phyloP scores from a whole-genome alignment of 164 flowering plant genomes.

The Tinospora cordifolia region DNA sequence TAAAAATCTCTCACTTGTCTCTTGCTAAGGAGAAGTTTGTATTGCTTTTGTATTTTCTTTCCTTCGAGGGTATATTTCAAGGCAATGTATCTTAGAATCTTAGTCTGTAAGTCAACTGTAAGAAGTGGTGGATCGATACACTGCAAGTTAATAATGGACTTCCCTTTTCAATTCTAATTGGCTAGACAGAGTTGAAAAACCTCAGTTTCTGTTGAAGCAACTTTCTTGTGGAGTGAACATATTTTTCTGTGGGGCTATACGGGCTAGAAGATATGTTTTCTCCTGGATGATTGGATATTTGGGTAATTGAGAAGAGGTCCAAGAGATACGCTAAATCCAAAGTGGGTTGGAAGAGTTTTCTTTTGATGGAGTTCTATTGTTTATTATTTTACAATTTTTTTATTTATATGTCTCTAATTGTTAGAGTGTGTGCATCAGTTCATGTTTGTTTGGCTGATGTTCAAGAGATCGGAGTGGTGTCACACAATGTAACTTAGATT shows the following conservation, averaged over 20 bases:
- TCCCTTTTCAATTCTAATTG: background rate
- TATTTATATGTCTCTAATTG: too few species aligned
- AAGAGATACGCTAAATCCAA: too few species aligned
- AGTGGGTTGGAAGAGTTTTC: too few species aligned
- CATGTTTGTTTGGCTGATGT: background rate
- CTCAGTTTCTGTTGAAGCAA: slow-evolving; percentile 2
- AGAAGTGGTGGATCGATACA: background rate
- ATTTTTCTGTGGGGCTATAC: background rate
- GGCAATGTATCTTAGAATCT: background rate
- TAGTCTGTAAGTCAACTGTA: background rate
- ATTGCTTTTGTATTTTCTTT: background rate
- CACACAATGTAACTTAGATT: background rate
- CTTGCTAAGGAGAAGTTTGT: background rate
- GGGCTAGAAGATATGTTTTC: background rate
- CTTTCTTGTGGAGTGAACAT: background rate
- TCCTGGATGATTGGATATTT: background rate
- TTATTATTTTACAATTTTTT: too few species aligned
- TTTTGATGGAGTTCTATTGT: background rate
- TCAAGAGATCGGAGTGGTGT: background rate
- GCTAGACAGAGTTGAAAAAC: background rate
- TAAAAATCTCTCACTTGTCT: background rate
- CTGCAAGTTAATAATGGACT: background rate
- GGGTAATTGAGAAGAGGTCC: background rate
- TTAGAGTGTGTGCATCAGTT: background rate
- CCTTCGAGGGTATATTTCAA: background rate